Percentiles rank a stretch among this genome's conserved stretches.
These are phyloP conservation scores for Elsinoe ampelina DNA, from an alignment of 2,329 filamentous ascomycete species.

Conservation along the genomic window DNA sequence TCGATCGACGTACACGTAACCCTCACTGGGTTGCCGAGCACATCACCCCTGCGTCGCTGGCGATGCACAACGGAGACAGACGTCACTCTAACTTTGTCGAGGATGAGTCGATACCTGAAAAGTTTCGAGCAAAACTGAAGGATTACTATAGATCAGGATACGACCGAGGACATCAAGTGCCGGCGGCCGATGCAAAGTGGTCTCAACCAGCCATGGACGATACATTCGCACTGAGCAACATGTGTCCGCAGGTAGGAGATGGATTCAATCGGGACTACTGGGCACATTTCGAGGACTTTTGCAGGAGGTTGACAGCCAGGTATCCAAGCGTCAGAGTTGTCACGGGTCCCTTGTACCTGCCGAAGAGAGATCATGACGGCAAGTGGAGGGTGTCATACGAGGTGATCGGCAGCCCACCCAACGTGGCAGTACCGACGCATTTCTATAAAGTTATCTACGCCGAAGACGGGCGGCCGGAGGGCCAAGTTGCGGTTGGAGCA, in stretches of 20 bases:
- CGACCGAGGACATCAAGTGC: constrained; percentile 93
- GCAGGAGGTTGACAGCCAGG: constrained; percentile 64
- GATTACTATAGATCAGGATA: constrained; percentile 95
- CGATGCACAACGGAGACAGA: constrained; percentile 66
- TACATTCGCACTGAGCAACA: constrained; percentile 88
- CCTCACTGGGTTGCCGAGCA: constrained; percentile 89
- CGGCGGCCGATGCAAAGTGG: constrained; percentile 94
- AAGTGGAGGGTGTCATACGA: constrained; percentile 97
- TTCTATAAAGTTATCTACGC: constrained; percentile 99
- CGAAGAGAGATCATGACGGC: constrained; percentile 71
- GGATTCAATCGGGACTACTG: constrained; percentile 99
- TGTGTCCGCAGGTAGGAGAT: constrained; percentile 96
- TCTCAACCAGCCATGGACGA: constrained; percentile 88
- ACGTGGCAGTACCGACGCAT: constrained; percentile 91
- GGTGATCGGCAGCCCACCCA: constrained; percentile 86
- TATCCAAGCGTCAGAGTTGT: constrained; percentile 88
- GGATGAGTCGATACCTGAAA: constrained; percentile 66
- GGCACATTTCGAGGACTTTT: constrained; percentile 98
- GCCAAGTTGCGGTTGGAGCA: constrained; percentile 79
- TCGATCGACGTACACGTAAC: constrained; percentile 83
- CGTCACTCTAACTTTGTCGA: constrained; percentile 76
- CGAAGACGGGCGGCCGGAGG: constrained; percentile 60
- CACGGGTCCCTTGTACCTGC: constrained; percentile 88
- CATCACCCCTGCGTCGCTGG: constrained; percentile 80
- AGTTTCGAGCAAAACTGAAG: constrained; percentile 81